These are phyloP conservation scores for Exophiala viscosa DNA, from an alignment of 2,329 filamentous ascomycete species.

Conservation along the genomic window DNA sequence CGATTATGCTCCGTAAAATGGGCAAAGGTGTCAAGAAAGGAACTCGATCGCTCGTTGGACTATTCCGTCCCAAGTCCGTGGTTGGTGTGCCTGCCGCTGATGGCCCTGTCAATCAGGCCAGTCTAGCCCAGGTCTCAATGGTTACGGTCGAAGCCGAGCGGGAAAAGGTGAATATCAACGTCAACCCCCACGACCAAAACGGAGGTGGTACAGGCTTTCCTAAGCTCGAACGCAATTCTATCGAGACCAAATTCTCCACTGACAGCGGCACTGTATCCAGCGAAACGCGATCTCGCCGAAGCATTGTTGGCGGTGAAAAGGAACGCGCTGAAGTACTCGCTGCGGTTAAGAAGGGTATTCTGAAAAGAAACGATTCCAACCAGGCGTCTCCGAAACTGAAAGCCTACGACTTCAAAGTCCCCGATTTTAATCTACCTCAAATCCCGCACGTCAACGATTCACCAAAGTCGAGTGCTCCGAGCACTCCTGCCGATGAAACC, in stretches of 20 bases:
- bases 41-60: conserved; percentile 80
- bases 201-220: conserved; percentile 78
- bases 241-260: conserved; percentile 57
- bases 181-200: conserved; percentile 59
- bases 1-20: conserved; percentile 79
- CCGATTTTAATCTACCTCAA: conserved; percentile 57
- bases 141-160: conserved; percentile 93
- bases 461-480: conserved; percentile 78
- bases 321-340: conserved; percentile 89
- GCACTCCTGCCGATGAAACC: conserved; percentile 73
- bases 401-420: conserved; percentile 53
- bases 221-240: conserved; percentile 75
- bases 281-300: conserved; percentile 65
- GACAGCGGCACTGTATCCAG: conserved; percentile 36
- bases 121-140: conserved; percentile 85
- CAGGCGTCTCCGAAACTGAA: conserved; percentile 66
- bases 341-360: conserved; percentile 88
- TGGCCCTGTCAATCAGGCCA: conserved; percentile 59
- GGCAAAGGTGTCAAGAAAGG: conserved; percentile 97
- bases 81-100: conserved; percentile 74
- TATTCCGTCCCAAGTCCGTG: conserved; percentile 92
- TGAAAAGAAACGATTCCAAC: conserved; percentile 72
- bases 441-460: conserved; percentile 68
- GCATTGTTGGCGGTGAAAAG: conserved; percentile 83
- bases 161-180: conserved; percentile 74